Evolutionary conservation across 257 asterid species (phyloP).

Genomic region (Solanum habrochaites): DNA sequence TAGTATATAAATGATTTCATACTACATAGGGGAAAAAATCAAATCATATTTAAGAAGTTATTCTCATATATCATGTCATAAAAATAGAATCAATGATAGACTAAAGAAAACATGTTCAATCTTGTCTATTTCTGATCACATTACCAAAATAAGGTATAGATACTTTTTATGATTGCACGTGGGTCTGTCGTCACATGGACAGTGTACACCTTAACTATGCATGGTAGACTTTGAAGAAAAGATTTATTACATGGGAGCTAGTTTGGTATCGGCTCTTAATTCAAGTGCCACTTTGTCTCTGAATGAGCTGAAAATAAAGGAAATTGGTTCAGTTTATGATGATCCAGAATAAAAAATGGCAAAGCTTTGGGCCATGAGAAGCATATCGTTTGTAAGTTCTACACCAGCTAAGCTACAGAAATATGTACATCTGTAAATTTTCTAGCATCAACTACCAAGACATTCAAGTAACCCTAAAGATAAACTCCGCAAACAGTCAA

Average conservation of each 20-base stretch:
- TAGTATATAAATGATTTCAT: not conserved
- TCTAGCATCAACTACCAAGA: not conserved
- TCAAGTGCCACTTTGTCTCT: not conserved
- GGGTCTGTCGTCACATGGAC: not conserved
- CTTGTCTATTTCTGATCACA: no score
- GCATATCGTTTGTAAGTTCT: not conserved
- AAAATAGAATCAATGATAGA: no score
- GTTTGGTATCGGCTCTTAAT: not conserved
- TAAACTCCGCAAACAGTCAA: not conserved
- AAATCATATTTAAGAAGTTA: not conserved
- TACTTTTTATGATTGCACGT: no score
- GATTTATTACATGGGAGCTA: not conserved
- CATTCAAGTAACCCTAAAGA: not conserved
- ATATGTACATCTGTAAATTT: not conserved
- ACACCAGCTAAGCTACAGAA: not conserved
- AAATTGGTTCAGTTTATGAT: not conserved
- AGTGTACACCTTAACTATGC: not conserved
- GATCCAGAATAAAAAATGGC: not conserved
- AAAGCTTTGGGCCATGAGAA: not conserved
- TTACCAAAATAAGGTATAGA: no score
- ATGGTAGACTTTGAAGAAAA: not conserved
- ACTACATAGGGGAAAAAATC: not conserved
- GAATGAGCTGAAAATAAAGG: not conserved
- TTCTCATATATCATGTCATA: not conserved
- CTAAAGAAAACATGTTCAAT: no score